These are phyloP conservation scores for Boletus bicolor DNA, from an alignment of 768 basidiomycete species.

Conservation along the genomic window DNA sequence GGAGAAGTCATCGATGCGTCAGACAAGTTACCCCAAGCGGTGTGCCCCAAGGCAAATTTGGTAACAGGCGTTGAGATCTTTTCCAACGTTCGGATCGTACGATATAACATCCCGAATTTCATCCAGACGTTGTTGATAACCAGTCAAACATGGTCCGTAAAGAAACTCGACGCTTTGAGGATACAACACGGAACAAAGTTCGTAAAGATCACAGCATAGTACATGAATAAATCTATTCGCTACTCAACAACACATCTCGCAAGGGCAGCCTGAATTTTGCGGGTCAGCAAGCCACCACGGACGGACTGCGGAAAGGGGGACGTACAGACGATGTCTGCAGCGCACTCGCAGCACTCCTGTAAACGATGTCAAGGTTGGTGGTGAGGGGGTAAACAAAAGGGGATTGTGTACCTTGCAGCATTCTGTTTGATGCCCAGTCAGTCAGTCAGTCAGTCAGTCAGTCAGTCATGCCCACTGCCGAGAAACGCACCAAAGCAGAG, in stretches of 20 bases:
- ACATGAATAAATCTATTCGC: not conserved
- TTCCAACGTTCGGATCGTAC: not conserved
- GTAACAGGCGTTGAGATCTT: too few species aligned
- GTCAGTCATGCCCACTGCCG: not conserved
- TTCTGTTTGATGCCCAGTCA: constrained; percentile 35
- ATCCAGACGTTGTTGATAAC: not conserved
- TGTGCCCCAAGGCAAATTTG: too few species aligned
- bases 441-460: not conserved
- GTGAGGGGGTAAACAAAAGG: not conserved
- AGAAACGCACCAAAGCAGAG: constrained; percentile 62
- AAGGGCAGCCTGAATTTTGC: constrained; percentile 59
- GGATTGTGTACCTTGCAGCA: constrained; percentile 57
- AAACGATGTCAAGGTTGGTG: not conserved
- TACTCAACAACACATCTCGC: constrained; percentile 69
- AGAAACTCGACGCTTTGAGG: not conserved
- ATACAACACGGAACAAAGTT: constrained; percentile 11
- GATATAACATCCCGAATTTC: not conserved
- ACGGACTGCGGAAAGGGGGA: not conserved
- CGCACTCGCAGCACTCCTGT: constrained; percentile 69
- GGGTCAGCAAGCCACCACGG: not conserved
- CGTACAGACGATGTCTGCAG: constrained; percentile 70
- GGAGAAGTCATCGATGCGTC: too few species aligned
- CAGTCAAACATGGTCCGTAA: not conserved
- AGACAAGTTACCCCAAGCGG: too few species aligned
- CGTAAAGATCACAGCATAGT: constrained; percentile 3